Evolutionary conservation across 2,329 filamentous ascomycete species (phyloP).

Genomic region (Nannizziopsis barbatae): DNA sequence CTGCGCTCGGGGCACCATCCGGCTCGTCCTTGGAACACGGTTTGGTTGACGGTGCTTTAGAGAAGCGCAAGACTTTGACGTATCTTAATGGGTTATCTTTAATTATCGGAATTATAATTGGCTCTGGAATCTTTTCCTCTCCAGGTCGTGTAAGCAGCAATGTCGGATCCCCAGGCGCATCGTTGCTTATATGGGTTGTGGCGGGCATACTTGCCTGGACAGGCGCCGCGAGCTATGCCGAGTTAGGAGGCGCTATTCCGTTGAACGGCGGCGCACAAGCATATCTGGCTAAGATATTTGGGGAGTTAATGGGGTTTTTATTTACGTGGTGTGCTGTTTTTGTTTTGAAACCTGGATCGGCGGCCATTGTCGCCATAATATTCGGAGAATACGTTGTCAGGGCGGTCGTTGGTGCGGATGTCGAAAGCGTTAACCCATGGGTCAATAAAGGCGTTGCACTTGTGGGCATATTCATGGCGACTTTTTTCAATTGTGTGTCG

Average conservation of each 20-base stretch:
- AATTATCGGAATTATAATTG: slow-evolving; percentile 87
- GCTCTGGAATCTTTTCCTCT: slow-evolving; percentile 90
- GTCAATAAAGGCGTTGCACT: slow-evolving; percentile 82
- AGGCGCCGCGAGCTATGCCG: slow-evolving; percentile 85
- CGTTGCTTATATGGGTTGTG: slow-evolving; percentile 81
- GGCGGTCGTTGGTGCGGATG: slow-evolving; percentile 75
- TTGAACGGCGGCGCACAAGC: slow-evolving; percentile 89
- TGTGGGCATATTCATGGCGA: slow-evolving; percentile 62
- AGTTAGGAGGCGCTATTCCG: slow-evolving; percentile 89
- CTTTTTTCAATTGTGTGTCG: slow-evolving; percentile 78
- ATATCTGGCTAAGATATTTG: slow-evolving; percentile 92
- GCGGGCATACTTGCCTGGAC: slow-evolving; percentile 94
- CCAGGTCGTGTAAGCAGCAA: slow-evolving; percentile 86
- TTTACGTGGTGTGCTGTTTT: slow-evolving; percentile 95
- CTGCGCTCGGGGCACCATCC: slow-evolving; percentile 68
- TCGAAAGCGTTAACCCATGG: slow-evolving; percentile 70
- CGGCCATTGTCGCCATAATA: slow-evolving; percentile 92
- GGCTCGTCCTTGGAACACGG: slow-evolving; percentile 45
- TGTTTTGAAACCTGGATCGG: slow-evolving; percentile 84
- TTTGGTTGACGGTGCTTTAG: slow-evolving; percentile 64
- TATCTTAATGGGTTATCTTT: slow-evolving; percentile 87
- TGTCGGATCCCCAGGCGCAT: slow-evolving; percentile 80
- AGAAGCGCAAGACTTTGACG: slow-evolving; percentile 91
- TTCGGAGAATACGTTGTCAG: slow-evolving; percentile 96
- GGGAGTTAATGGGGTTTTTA: slow-evolving; percentile 81